Conservation (phyloP, 176 grass and related monocot genomes). For the Zea mays region DNA sequence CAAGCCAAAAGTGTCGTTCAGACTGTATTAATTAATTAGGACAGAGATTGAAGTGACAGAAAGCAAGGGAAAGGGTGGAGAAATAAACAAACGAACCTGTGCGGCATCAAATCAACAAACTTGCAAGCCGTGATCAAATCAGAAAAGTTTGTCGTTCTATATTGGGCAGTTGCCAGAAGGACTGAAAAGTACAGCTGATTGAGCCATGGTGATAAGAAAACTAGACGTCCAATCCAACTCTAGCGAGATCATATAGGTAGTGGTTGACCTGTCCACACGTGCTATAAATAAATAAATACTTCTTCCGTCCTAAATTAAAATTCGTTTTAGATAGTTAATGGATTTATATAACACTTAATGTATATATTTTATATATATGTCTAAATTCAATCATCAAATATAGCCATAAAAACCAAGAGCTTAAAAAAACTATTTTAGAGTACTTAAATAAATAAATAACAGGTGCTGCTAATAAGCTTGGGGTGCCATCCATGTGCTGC, state of each 20-base stretch:
- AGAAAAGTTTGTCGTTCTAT: constrained; percentile 42
- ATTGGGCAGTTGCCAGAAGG: constrained; percentile 43
- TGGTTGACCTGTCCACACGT: constrained; percentile 42
- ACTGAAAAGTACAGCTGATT: constrained; percentile 49
- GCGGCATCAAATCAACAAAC: constrained; percentile 28
- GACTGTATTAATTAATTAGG: not conserved
- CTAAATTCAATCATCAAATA: too few relatives aligned
- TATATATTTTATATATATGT: too few relatives aligned
- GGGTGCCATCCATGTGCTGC: not conserved
- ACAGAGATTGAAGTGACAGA: not conserved
- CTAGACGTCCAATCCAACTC: constrained; percentile 44
- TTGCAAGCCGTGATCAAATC: constrained; percentile 39
- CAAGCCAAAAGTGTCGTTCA: not conserved
- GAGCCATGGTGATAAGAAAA: constrained; percentile 51
- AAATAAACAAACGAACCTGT: not conserved
- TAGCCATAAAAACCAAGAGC: too few relatives aligned
- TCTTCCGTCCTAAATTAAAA: too few relatives aligned
- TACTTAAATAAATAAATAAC: not conserved
- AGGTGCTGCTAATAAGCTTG: not conserved
- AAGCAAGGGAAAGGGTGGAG: not conserved
- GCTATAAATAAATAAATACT: not conserved
- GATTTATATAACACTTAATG: too few relatives aligned
- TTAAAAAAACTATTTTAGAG: too few relatives aligned
- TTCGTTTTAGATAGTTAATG: too few relatives aligned
- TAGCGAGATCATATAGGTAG: not conserved